Evolutionary conservation across 768 basidiomycete species (phyloP).

Genomic region (Chalciporus pseudorubinellus): DNA sequence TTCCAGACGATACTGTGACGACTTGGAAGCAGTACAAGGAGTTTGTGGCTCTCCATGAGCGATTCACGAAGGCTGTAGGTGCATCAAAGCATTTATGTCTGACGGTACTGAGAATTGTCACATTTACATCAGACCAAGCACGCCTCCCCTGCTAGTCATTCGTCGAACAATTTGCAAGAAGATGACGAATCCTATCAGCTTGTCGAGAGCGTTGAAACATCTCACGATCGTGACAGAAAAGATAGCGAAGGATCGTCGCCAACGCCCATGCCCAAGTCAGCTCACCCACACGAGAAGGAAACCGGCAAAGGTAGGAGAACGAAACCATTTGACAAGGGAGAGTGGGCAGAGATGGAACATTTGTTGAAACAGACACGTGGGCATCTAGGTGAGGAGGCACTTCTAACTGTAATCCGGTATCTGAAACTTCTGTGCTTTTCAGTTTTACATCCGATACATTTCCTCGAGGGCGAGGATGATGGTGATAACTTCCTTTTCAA

Average conservation of each 20-base stretch:
- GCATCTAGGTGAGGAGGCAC: constrained; percentile 66
- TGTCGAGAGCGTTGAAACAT: constrained; percentile 19
- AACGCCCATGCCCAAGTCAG: constrained; percentile 13
- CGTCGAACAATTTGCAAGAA: constrained; percentile 59
- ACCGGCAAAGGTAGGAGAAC: constrained; percentile 36
- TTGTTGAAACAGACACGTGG: constrained; percentile 75
- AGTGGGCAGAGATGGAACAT: constrained; percentile 87
- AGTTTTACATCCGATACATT: constrained; percentile 85
- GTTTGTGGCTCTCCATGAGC: constrained; percentile 73
- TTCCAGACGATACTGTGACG: constrained; percentile 89
- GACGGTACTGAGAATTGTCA: neutral
- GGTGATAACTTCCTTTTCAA: constrained; percentile 94
- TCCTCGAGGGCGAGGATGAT: constrained; percentile 90
- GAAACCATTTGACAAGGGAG: constrained; percentile 77
- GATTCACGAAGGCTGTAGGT: constrained; percentile 65
- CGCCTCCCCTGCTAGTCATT: constrained; percentile 39
- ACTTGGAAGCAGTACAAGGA: constrained; percentile 98
- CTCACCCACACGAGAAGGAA: constrained; percentile 41
- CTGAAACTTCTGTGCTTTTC: neutral
- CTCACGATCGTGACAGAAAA: constrained; percentile 16
- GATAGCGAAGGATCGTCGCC: constrained; percentile 19
- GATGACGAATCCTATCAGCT: constrained; percentile 18
- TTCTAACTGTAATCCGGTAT: neutral
- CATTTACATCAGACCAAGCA: constrained; percentile 41
- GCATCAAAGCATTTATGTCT: neutral